Base-by-base conservation (phyloP, 2,329 filamentous ascomycete genomes). In the Bipolaris zeicola region DNA sequence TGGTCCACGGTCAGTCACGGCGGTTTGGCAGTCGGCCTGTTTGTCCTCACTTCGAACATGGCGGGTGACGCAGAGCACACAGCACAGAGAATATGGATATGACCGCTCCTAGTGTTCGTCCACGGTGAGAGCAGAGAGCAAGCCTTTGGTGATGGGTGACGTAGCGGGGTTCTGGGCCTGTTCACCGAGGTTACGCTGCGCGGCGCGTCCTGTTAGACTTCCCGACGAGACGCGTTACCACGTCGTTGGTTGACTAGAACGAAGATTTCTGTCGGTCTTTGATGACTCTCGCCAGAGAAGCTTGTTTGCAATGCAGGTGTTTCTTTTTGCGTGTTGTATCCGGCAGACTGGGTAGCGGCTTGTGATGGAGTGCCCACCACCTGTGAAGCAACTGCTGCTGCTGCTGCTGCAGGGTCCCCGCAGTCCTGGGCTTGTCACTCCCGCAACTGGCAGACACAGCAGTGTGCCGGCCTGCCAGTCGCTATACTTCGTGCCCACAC, bases 31-130 rank as follows among this genome's bases (percentile, higher is more conserved):
- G 16, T 28, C 18, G 24, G 22, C 14, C 20, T 38, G 20, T 7
- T 18, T 18, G n/a, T 7, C 6, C 55, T 42, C 60, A 66, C 63
- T 53, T 62, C 59, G 39, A 67, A 67, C 64, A 67, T 66, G 59
- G 48, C 48, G 26, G 22, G 26, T 11, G 33, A 31, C 4, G 16
- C 14, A 18, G 22, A 16, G 6, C 22, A 43, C 16, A 13, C 14
- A 41, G 34, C 5, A 10, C 5, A 20, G 22, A 7, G 14, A n/a
- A 41, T 10, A 36, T 41, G 34, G 34, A 48, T 18, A 48, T 45
- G 37, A 16, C 22, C 36, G 16, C 6, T 14, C 36, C n/a, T 36
- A 33, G 4, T 28, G 11, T 22, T 36, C 22, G 36, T 16, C 11
- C 41, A 42, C 24, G 33, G 3, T 39, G 31, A 26, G 6, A 3